A percentile compares a stretch with the other conserved stretches of the same genome.
Conservation (phyloP, 345 rosid genomes). For the Gossypium anomalum region DNA sequence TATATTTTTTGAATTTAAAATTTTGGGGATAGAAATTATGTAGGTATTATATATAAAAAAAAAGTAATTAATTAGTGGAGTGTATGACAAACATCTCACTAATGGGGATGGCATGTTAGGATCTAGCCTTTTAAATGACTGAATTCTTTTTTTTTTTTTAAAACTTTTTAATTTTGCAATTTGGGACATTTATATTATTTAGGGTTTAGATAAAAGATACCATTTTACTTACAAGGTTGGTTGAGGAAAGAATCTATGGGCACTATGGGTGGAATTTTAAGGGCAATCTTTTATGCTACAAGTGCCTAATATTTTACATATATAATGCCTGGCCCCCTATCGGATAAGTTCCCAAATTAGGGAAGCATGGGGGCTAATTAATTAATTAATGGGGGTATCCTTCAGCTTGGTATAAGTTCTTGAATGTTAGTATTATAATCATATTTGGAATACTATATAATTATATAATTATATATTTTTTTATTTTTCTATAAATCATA, state of each 20-base stretch:
- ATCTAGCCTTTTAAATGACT: background rate
- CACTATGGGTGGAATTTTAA: background rate
- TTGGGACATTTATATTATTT: background rate
- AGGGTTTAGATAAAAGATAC: background rate
- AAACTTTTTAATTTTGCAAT: no score
- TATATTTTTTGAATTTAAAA: no score
- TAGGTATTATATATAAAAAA: no score
- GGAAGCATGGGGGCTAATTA: background rate
- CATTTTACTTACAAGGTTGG: background rate
- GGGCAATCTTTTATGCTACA: background rate
- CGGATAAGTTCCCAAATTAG: background rate
- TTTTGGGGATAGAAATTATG: no score
- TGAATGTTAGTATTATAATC: no score
- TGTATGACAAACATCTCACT: background rate
- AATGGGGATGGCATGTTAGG: background rate
- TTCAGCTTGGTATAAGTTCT: background rate
- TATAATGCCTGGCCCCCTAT: background rate
- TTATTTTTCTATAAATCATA: no score
- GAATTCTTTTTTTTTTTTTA: no score
- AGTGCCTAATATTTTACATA: background rate
- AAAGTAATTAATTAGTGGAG: no score
- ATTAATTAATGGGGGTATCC: background rate
- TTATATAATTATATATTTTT: no score
- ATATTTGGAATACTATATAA: no score
- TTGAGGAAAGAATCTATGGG: background rate